Evolutionary conservation across 2,329 filamentous ascomycete species (phyloP).

Genomic region (Aureobasidium subglaciale): DNA sequence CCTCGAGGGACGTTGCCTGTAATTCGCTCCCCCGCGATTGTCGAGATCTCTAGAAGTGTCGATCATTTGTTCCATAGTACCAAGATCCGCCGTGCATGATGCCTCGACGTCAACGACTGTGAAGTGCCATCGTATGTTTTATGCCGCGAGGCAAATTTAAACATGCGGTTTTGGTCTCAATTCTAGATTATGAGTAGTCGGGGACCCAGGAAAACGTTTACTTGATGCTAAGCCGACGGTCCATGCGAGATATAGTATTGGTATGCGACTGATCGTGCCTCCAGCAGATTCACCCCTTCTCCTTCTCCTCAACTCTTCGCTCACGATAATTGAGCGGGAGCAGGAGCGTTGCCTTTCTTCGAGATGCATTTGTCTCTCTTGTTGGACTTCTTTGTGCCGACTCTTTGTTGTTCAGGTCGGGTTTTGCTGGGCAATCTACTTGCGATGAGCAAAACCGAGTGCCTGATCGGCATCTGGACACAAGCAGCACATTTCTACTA

Average conservation of each 20-base stretch:
- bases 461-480: neutral
- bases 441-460: neutral
- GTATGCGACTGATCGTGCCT: neutral
- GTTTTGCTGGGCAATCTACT: neutral
- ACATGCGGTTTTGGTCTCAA: neutral
- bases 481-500: neutral
- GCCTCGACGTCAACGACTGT: neutral
- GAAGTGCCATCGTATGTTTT: neutral
- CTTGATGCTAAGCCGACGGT: constrained; percentile 9
- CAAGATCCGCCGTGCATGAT: neutral
- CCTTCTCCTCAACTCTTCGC: neutral
- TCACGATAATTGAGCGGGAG: neutral
- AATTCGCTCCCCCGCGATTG: constrained; percentile 2
- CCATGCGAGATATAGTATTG: constrained; percentile 6
- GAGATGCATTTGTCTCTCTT: too few relatives aligned
- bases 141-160: neutral
- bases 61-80: neutral
- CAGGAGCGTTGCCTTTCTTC: neutral
- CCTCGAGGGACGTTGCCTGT: neutral
- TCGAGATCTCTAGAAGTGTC: constrained; percentile 7
- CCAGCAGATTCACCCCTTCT: too few relatives aligned
- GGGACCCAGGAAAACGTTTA: neutral
- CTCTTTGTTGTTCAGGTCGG: neutral
- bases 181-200: neutral
- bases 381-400: neutral